Evolutionary conservation across 2,329 filamentous ascomycete species (phyloP), one percentile per base, ranked within the genome.

Genomic region (Fusarium austroafricanum): DNA sequence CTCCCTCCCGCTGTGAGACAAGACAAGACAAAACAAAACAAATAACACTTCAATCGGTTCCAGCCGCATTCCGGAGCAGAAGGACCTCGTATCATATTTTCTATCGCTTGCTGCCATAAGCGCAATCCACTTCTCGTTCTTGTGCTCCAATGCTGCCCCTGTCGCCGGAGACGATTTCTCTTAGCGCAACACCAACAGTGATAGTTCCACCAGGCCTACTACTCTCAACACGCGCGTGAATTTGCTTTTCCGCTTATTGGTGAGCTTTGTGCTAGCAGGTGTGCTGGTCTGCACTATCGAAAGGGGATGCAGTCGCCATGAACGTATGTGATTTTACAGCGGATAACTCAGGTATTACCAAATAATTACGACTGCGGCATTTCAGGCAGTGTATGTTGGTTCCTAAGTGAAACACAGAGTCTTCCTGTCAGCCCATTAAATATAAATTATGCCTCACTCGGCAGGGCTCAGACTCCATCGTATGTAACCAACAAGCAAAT

Each of bases 161-260:
- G 57, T 50, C 66, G 55, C 65, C 52, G 61, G 40, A 39, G 33
- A 42, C 52, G 31, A 58, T 43, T 53, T 40, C 21, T 49, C 18
- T 50, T 68, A 68, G 66, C 65, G 66, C 45, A 47, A 21, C 61
- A 33, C 65, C 64, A 67, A 49, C 28, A 26, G 18, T 52, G 40
- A 69, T 68, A 55, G 65, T 55, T 45, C 45, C 61, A 69, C 62
- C 31, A 57, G 50, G 50, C 55, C 26, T 56, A 51, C 65, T 60
- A 61, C 49, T 52, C 50, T 38, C 47, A 65, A 68, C 47, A 42
- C 40, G 40, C 43, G 55, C 40, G 9, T 42, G n/a, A 44, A 35
- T 43, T 20, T 54, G 12, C 2, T 35, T 40, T 64, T 50, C 35
- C 29, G 61, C 29, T 49, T 55, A 18, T 28, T 17, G 40, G 46